phyloP scores from a whole-genome alignment of 2,329 filamentous ascomycete genomes.

The Colletotrichum eremochloae region DNA sequence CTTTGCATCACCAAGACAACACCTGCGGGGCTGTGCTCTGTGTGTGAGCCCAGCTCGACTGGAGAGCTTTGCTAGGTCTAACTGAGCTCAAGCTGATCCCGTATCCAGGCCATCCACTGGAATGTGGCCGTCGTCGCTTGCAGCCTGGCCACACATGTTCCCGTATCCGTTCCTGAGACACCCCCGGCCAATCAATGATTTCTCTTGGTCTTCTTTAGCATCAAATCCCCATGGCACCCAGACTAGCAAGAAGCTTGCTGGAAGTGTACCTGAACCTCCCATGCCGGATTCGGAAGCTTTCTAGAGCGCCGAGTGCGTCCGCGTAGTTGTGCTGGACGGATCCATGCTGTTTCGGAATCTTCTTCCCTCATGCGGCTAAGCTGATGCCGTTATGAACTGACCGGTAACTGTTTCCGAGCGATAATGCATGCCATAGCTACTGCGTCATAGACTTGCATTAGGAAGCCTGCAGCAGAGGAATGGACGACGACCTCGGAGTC shows the following conservation, averaged over 20 bases:
- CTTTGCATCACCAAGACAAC: neutral
- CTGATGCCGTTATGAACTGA: neutral
- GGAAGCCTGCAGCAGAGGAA: neutral
- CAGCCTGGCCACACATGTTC: slow-evolving; percentile 14
- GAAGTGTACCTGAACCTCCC: slow-evolving; percentile 12
- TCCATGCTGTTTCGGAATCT: neutral
- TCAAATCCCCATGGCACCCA: slow-evolving; percentile 6
- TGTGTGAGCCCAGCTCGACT: neutral
- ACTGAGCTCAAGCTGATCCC: slow-evolving; percentile 20
- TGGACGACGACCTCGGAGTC: neutral
- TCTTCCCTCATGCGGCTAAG: neutral
- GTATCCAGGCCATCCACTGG: slow-evolving; percentile 14
- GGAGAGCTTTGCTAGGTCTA: neutral
- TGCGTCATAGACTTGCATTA: slow-evolving; percentile 4
- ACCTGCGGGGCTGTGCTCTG: neutral
- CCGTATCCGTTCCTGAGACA: slow-evolving; percentile 33
- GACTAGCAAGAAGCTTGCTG: slow-evolving; percentile 19
- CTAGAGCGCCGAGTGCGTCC: slow-evolving; percentile 16
- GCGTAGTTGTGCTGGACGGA: neutral
- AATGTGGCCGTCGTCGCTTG: slow-evolving; percentile 33
- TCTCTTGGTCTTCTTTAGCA: neutral
- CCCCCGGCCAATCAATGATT: neutral
- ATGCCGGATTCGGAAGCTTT: slow-evolving; percentile 28
- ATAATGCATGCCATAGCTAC: neutral
- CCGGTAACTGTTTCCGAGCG: neutral